Percentiles rank a stretch among this genome's conserved stretches.
Evolutionary conservation across 306 rosid genomes (phyloP).

Genomic region (Nissolia schottii): DNA sequence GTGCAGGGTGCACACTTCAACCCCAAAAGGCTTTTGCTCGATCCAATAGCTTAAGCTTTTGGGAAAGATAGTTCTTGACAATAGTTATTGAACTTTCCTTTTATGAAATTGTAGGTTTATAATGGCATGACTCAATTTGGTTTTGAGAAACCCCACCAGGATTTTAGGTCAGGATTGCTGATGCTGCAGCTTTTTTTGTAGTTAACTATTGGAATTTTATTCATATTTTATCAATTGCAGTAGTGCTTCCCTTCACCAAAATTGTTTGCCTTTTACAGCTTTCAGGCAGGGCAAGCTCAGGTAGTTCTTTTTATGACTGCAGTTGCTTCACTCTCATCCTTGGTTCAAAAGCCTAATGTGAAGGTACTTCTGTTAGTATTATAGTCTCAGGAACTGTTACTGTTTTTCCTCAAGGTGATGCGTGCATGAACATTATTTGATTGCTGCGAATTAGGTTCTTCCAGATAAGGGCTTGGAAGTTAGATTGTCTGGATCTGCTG

Average conservation of each 20-base stretch:
- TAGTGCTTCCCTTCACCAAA: not conserved
- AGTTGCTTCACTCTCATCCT: constrained; percentile 74
- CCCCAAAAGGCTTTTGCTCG: too few species aligned
- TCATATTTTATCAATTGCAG: not conserved
- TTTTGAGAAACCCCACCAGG: constrained; percentile 58
- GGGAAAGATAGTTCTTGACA: too few species aligned
- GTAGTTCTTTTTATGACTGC: constrained; percentile 77
- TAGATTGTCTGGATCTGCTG: constrained; percentile 71
- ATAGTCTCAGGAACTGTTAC: constrained; percentile 15
- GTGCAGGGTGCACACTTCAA: not conserved
- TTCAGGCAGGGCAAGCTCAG: constrained; percentile 60
- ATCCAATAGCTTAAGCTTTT: too few species aligned
- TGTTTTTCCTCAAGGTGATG: constrained; percentile 5
- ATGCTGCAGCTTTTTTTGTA: not conserved
- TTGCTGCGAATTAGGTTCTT: constrained; percentile 42
- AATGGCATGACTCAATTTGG: constrained; percentile 88
- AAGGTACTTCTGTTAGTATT: constrained; percentile 42
- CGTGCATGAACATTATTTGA: constrained; percentile 20
- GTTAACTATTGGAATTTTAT: constrained; percentile 12
- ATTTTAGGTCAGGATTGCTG: constrained; percentile 58
- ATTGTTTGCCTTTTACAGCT: constrained; percentile 48
- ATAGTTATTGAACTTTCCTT: not conserved
- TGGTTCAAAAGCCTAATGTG: constrained; percentile 66
- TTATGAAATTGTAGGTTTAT: constrained; percentile 64
- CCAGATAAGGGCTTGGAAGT: constrained; percentile 72